Base-by-base conservation (phyloP, 257 asterid genomes). In the Osmanthus fragrans region DNA sequence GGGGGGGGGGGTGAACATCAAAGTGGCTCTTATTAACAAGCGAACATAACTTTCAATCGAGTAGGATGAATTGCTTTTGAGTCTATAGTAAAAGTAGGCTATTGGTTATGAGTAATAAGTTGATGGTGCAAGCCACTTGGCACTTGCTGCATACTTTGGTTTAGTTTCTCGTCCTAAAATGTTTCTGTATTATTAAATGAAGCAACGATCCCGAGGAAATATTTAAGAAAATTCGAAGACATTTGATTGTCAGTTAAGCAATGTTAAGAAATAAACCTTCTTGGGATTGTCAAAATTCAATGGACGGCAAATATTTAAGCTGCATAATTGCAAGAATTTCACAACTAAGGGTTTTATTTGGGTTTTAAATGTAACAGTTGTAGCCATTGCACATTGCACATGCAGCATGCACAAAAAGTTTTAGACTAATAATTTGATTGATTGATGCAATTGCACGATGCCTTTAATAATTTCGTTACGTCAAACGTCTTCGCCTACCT, bases 171-270 rank as follows among this genome's bases (percentile, higher is more conserved):
- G 47, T 11, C 27, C 10, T 2, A 40, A 37, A 25, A 71, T 69
- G 76, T 30, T 16, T 49, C 27, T 73, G 23, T 66, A 71, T 5
- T 69, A 81, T 75, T 76, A 72, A 81, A 76, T 77, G 66, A 71
- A 70, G 60, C 69, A 84, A 86, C 75, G 80, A 84, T 88, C 89
- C 92, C 90, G 72, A 86, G 81, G 80, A 76, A 73, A 79, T 76
- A 80, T 81, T 30, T 39, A 30, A 54, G 33, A 8, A 7, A 67
- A n/a, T 9, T 47, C 1, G 74, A 18, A 10, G 75, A 73, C 68
- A 81, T 81, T 89, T 82, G 91, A 82, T 89, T 76, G 85, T 79
- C 79, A 84, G 77, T 76, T 40, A 89, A 87, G 93, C 89, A 79
- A 87, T 73, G 79, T 69, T 77, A 25, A 68, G 51, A 33, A 66